Base-by-base conservation (phyloP, 495 filamentous ascomycete species). In the Cercophora samala region DNA sequence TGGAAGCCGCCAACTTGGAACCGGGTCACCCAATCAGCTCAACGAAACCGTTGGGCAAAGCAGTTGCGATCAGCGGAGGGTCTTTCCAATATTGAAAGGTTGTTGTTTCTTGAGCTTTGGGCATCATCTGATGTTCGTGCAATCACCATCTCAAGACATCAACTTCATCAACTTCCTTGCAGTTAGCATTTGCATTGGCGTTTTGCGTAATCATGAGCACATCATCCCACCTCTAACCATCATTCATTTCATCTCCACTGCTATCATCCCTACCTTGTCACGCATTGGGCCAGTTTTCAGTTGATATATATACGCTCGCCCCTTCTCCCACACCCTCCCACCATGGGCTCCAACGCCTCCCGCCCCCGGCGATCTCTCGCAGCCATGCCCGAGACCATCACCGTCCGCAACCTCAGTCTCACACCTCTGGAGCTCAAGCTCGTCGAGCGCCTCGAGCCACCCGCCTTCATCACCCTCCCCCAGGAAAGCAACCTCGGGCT, bases 341-440 rank as follows among this genome's bases (percentile, higher is more conserved):
- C 51, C 58, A 74, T 74, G 72, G 67, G 70, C 3, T 60, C 59
- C 18, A 56, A 51, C n/a, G 51, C 51, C 62, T 66, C 67, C 9
- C 60, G 64, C 15, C 60, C 63, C 15, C 51, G 56, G 22, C 58
- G 65, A 3, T 46, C 37, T 4, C 46, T 46, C 3, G 55, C 60
- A 24, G 51, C 18, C 58, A 17, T 67, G 78, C 80, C 78, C 71
- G 75, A 58, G 69, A 81, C 64, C 2, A 77, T 98, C 56, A 93
- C 87, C 5, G 88, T 99, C 75, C 93, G 94, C 69, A 99, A 99
- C 75, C 83, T 97, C 65, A 94, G 93, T 51, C 80, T 87, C 67
- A 91, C 84, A 5, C 82, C 88, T 1, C 79, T 97, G 29, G 85
- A 88, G 56, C 80, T 98, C 70, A 91, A 87, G 77, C 78, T 85